phyloP scores from a whole-genome alignment of 345 rosid genomes.

The Lepidium africanum region DNA sequence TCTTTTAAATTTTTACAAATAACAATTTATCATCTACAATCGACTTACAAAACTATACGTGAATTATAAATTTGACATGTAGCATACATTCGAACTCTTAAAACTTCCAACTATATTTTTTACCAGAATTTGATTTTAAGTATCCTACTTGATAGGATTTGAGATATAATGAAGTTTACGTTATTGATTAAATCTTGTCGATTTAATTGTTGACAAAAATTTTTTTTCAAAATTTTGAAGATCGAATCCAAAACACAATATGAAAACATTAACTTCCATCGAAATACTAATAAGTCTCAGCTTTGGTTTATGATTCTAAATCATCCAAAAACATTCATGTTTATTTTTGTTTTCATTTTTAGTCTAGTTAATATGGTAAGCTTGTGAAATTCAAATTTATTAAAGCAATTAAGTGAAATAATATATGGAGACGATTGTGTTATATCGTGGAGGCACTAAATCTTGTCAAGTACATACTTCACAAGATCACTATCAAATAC shows the following conservation, averaged over 20 bases:
- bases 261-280: background rate
- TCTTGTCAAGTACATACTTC: constrained; percentile 16
- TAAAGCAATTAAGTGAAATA: background rate
- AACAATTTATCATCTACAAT: background rate
- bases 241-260: background rate
- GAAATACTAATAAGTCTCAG: background rate
- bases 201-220: too few species aligned
- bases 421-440: background rate
- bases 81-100: too few species aligned
- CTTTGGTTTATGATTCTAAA: background rate
- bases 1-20: background rate
- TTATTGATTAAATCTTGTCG: too few species aligned
- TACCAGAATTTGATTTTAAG: too few species aligned
- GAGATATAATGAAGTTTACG: too few species aligned
- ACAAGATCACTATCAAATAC: constrained; percentile 12
- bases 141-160: too few species aligned
- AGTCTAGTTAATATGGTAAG: too few species aligned
- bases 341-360: background rate
- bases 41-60: too few species aligned
- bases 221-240: background rate
- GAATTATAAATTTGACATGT: too few species aligned
- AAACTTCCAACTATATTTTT: too few species aligned
- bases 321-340: background rate
- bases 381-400: too few species aligned
- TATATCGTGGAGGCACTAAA: constrained; percentile 7